phyloP scores from a whole-genome alignment of 768 basidiomycete genomes.

The Phlebiopsis flavidoalba region DNA sequence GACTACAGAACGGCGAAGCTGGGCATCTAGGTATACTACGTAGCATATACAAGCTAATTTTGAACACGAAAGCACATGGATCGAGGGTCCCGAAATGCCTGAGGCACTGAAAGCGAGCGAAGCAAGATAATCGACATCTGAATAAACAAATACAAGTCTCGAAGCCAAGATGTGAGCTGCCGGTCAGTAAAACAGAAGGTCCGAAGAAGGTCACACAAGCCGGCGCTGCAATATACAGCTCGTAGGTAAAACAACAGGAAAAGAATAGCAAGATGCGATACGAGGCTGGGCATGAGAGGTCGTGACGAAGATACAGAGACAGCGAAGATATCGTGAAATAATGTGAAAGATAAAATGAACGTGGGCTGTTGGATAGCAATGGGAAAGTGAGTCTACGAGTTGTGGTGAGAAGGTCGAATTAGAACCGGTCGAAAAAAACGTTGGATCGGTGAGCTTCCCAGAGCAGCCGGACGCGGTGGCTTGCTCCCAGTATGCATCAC shows the following conservation, averaged over 20 bases:
- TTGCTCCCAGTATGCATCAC: conserved; percentile 58
- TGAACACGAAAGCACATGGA: not conserved
- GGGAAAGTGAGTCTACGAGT: not conserved
- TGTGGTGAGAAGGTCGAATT: not conserved
- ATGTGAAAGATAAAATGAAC: not conserved
- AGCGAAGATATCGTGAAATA: not conserved
- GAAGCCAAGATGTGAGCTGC: not conserved
- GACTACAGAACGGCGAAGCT: not conserved
- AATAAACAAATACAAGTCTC: not conserved
- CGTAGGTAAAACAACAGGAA: conserved; percentile 3
- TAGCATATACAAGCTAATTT: not conserved
- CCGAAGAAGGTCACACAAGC: not conserved
- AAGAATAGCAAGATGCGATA: not conserved
- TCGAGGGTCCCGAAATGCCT: not conserved
- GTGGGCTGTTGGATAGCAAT: not conserved
- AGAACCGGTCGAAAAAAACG: conserved; percentile 34
- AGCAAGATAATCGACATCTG: not conserved
- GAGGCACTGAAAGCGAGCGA: not conserved
- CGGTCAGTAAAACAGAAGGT: not conserved
- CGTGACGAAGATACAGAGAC: conserved; percentile 2
- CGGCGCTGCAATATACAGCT: conserved; percentile 6
- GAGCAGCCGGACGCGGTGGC: conserved; percentile 38
- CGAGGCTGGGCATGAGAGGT: conserved; percentile 5
- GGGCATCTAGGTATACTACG: not conserved
- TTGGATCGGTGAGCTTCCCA: conserved; percentile 56